Conservation (phyloP, 805 yeast species). For the Wickerhamomyces xylosicus region DNA sequence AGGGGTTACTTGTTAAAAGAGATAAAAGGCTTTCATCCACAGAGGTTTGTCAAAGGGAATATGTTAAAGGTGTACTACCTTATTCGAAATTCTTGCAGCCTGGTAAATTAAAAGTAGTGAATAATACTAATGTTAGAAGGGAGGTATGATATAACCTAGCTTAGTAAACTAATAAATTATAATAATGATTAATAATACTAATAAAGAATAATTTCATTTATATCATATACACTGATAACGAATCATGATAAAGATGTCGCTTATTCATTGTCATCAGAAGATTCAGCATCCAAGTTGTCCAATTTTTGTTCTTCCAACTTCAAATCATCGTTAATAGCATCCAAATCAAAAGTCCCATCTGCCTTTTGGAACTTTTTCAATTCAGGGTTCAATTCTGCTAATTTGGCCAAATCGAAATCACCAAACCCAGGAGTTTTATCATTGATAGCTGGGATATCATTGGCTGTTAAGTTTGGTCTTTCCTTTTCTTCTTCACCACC, state of each 20-base stretch:
- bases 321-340: not conserved
- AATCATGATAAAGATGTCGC: not conserved
- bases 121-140: not conserved
- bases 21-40: constrained; percentile 30
- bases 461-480: constrained; percentile 9
- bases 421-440: constrained; percentile 8
- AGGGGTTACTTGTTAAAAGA: constrained; percentile 35
- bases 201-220: no score
- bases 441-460: not conserved
- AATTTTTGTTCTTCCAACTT: not conserved
- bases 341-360: constrained; percentile 14
- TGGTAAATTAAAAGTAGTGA: not conserved
- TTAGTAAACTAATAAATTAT: no score
- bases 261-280: not conserved
- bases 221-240: no score
- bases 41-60: constrained; percentile 23
- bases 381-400: constrained; percentile 16
- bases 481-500: constrained; percentile 6
- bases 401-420: constrained; percentile 20
- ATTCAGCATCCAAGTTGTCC: not conserved
- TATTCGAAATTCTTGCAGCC: not conserved
- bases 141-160: not conserved
- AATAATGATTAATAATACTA: no score
- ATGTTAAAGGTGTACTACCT: constrained; percentile 22
- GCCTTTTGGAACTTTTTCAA: constrained; percentile 7